Evolutionary conservation across 2,329 filamentous ascomycete genomes (phyloP), one percentile per base, ranked within the genome.

Genomic region (Alternaria longipes): DNA sequence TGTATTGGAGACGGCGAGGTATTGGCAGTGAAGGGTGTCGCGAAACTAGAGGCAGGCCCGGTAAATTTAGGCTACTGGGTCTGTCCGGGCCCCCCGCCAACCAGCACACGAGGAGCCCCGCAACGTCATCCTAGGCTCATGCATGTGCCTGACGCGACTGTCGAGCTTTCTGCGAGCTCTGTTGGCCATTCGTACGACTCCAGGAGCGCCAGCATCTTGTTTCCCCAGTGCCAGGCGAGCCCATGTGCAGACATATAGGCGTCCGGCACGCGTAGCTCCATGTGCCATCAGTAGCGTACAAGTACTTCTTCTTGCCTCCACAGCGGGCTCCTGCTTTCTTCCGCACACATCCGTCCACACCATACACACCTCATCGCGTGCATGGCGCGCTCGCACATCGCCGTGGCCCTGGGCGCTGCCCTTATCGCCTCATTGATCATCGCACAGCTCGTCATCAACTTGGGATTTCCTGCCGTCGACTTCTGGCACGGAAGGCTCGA

Each of bases 301-400:
- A 61, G 44, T 59, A 54, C 46, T 36, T 30, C 40, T 12, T 40
- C 30, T 22, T 26, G 40, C 16, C 62, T 34, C 40, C 40, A 42
- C 20, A 24, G 46, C 57, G 62, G 63, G 52, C 18, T 49, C 20
- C 20, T 36, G n/a, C 6, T 45, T 53, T 50, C 47, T 55, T 50
- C 55, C 57, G 56, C 60, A 57, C 62, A 42, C 70, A 54, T 74
- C 68, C 63, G 60, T 38, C 67, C 53, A 62, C 52, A 52, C 14
- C 32, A 36, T 6, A 66, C 59, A 57, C 68, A 56, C 16, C 36
- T n/a, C 36, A 20, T 40, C 64, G 57, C 64, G 57, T 56, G 56
- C 61, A 81, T 81, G 79, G 78, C 78, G 67, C 78, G 77, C 70
- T 75, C 76, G 56, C 77, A 79, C 62, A 65, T 80, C 49, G 70